Conservation (phyloP, 306 rosid species). For the Herpetospermum pedunculosum region DNA sequence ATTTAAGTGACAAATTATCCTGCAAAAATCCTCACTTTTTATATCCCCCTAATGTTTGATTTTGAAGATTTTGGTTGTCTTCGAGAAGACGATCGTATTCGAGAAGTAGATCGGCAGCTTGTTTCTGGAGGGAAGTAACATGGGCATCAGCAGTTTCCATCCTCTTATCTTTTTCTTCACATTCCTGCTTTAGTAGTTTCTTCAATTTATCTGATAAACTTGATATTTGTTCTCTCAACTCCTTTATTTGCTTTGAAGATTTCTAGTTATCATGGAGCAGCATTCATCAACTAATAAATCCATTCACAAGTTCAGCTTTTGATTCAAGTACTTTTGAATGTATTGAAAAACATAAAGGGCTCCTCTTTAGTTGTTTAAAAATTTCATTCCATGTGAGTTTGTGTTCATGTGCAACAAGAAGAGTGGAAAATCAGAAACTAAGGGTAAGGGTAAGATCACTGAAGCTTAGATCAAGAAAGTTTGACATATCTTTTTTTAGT, state of each 20-base stretch:
- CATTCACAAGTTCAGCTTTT: too few relatives aligned
- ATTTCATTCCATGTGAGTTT: too few relatives aligned
- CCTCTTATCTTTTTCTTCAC: constrained; percentile 45
- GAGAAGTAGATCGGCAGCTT: constrained; percentile 66
- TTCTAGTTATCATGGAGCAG: constrained; percentile 2
- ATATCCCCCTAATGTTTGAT: constrained; percentile 27
- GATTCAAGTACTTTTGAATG: too few relatives aligned
- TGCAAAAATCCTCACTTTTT: too few relatives aligned
- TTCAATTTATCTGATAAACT: constrained; percentile 40
- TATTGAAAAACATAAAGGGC: too few relatives aligned
- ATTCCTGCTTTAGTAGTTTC: constrained; percentile 43
- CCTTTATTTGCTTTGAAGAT: constrained; percentile 41
- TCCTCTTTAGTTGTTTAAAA: too few relatives aligned
- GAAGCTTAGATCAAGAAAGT: too few relatives aligned
- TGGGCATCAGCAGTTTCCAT: constrained; percentile 61
- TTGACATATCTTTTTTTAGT: too few relatives aligned
- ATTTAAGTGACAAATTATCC: too few relatives aligned
- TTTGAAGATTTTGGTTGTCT: constrained; percentile 75
- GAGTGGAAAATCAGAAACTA: background rate
- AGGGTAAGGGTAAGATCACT: too few relatives aligned
- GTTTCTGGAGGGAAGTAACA: constrained; percentile 59
- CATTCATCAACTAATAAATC: too few relatives aligned
- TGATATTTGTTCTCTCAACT: constrained; percentile 32
- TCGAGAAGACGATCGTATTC: constrained; percentile 69
- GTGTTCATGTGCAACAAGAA: background rate